These are phyloP conservation scores for Abrus precatorius DNA, from an alignment of 306 rosid species.

Conservation along the genomic window DNA sequence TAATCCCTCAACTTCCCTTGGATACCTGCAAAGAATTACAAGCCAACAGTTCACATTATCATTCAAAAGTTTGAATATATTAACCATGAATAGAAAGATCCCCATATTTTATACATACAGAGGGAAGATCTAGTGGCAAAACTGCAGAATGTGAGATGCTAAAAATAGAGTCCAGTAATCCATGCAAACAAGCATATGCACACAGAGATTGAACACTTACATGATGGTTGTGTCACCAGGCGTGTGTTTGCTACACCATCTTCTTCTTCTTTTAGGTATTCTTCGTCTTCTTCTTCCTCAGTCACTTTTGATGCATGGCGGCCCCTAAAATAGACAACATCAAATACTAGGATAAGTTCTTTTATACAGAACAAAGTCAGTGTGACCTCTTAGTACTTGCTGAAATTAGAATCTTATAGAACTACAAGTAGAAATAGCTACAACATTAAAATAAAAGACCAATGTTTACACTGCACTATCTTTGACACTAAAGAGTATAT, in stretches of 20 bases:
- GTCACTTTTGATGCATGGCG: conserved; percentile 98
- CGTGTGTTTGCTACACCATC: conserved; percentile 86
- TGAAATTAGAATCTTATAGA: not conserved
- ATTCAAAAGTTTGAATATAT: conserved; percentile 11
- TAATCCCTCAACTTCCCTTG: conserved; percentile 99
- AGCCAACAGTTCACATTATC: conserved; percentile 32
- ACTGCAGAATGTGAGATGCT: conserved; percentile 2
- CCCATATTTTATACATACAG: not conserved
- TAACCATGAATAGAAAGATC: conserved; percentile 1
- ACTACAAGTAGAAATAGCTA: not conserved
- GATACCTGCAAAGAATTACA: conserved; percentile 64
- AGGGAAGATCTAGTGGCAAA: not conserved
- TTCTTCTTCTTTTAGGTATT: conserved; percentile 94
- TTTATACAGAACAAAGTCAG: conserved; percentile 26
- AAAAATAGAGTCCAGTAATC: not conserved
- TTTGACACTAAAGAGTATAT: conserved; percentile 6
- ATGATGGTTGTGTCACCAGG: conserved; percentile 88
- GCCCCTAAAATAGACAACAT: conserved; percentile 67
- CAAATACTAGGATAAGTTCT: conserved; percentile 32
- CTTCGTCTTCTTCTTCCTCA: conserved; percentile 99
- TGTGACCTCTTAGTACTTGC: conserved; percentile 7
- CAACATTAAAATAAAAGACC: conserved; percentile 1
- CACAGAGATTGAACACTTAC: conserved; percentile 54
- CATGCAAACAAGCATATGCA: conserved; percentile 14
- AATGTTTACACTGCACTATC: conserved; percentile 11